These are phyloP conservation scores for Chenopodium suecicum DNA, from an alignment of 148 eudicot species.

Conservation along the genomic window DNA sequence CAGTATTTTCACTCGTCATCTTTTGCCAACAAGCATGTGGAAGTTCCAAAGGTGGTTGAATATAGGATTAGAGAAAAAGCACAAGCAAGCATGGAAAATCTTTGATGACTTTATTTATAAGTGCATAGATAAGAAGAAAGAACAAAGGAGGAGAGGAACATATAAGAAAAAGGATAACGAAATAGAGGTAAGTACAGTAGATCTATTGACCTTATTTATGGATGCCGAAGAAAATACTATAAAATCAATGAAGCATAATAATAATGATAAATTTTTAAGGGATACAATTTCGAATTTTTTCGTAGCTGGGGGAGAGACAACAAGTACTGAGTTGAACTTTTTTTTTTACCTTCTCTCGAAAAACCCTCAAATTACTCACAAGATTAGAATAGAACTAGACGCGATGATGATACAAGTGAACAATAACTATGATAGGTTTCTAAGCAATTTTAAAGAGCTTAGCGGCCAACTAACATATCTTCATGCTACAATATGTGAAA, in stretches of 20 bases:
- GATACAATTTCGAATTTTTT: conserved; percentile 32
- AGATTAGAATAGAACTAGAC: conserved; percentile 32
- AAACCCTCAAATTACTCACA: conserved; percentile 27
- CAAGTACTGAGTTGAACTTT: conserved; percentile 38
- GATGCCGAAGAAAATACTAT: conserved; percentile 8
- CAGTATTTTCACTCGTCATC: conserved; percentile 36
- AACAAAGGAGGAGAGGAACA: conserved; percentile 17
- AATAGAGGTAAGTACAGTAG: conserved; percentile 15
- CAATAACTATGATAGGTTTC: background rate
- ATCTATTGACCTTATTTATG: conserved; percentile 40
- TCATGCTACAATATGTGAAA: conserved; percentile 45
- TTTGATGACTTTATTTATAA: conserved; percentile 39
- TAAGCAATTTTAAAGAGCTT: conserved; percentile 22
- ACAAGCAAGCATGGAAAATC: conserved; percentile 33
- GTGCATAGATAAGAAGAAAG: conserved; percentile 28
- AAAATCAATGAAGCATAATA: background rate
- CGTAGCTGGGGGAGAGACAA: conserved; percentile 44
- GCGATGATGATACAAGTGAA: background rate
- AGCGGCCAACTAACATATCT: conserved; percentile 36
- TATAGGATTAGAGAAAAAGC: conserved; percentile 42
- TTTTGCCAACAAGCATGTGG: conserved; percentile 46
- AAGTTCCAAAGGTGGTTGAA: conserved; percentile 52
- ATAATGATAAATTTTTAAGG: background rate
- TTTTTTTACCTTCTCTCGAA: conserved; percentile 37
- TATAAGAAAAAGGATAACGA: background rate